Percentiles rank a stretch among this genome's conserved stretches.
Evolutionary conservation across 768 basidiomycete genomes (phyloP).

Genomic region (Amylocystis lapponica): DNA sequence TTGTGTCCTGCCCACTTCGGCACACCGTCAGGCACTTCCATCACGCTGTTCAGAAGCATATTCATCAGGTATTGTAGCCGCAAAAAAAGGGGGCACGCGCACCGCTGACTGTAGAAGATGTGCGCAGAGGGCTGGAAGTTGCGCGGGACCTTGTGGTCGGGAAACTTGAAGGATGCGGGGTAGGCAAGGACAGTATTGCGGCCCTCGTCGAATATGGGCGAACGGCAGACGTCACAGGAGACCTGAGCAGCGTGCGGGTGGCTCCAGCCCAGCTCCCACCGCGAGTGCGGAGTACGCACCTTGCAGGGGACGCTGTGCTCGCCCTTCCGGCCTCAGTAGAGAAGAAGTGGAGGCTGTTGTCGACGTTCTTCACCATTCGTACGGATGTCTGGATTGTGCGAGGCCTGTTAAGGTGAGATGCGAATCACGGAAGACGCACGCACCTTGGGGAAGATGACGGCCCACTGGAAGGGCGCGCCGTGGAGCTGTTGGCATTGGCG

Average conservation of each 20-base stretch:
- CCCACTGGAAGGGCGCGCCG: constrained; percentile 31
- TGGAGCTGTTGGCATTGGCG: constrained; percentile 26
- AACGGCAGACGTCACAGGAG: constrained; percentile 27
- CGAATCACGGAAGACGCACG: constrained; percentile 23
- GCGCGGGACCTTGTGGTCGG: constrained; percentile 17
- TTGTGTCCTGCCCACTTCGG: constrained; percentile 28
- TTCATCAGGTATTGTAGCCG: too few species aligned
- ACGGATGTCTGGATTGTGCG: constrained; percentile 30
- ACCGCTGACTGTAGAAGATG: constrained; percentile 25
- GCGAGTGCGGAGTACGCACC: constrained; percentile 7
- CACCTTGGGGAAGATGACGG: constrained; percentile 30
- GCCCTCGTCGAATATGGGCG: constrained; percentile 29
- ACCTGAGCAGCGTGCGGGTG: too few species aligned
- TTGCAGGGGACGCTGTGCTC: constrained; percentile 28
- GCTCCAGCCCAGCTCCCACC: too few species aligned
- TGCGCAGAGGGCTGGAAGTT: constrained; percentile 26
- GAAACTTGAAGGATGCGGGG: constrained; percentile 25
- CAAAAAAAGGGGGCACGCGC: too few species aligned
- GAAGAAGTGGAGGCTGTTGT: constrained; percentile 27
- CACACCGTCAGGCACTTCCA: constrained; percentile 26
- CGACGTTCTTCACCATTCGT: constrained; percentile 22
- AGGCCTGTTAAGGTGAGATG: neutral
- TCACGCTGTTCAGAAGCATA: constrained; percentile 10
- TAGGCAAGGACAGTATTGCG: constrained; percentile 27
- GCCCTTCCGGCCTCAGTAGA: constrained; percentile 17